A percentile compares a stretch with the other conserved stretches of the same genome.
Evolutionary conservation across 768 basidiomycete species (phyloP).

Genomic region (Leccinum variicolor): DNA sequence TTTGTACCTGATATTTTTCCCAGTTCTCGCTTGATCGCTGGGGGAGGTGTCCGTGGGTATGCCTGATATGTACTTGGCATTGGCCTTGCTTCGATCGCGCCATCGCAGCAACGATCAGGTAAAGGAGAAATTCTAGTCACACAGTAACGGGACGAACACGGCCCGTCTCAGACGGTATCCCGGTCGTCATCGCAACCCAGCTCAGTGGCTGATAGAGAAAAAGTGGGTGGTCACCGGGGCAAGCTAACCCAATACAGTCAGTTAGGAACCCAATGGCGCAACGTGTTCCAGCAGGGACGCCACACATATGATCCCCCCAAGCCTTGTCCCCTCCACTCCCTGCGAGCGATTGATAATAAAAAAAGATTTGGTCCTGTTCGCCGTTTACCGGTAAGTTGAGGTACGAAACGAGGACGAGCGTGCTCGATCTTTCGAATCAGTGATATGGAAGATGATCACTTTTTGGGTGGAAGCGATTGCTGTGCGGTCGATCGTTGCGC

Average conservation of each 20-base stretch:
- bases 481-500: neutral
- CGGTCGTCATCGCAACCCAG: conserved; percentile 30
- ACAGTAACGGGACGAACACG: conserved; percentile 27
- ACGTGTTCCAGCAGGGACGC: neutral
- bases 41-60: neutral
- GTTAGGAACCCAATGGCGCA: neutral
- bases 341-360: neutral
- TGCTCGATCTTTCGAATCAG: neutral
- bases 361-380: neutral
- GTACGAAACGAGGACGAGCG: neutral
- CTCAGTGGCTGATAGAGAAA: conserved; percentile 9
- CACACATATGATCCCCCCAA: neutral
- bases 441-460: neutral
- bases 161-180: conserved; percentile 20
- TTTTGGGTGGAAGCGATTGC: neutral
- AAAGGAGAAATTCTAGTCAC: conserved; percentile 23
- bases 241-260: neutral
- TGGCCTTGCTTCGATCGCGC: neutral
- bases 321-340: neutral
- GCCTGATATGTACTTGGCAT: conserved; percentile 6
- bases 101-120: neutral
- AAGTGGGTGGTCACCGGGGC: neutral
- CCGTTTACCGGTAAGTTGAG: neutral
- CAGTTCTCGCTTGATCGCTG: conserved; percentile 3
- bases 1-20: conserved; percentile 19